phyloP scores from a whole-genome alignment of 2,329 filamentous ascomycete species.

The Diaporthe sp. region DNA sequence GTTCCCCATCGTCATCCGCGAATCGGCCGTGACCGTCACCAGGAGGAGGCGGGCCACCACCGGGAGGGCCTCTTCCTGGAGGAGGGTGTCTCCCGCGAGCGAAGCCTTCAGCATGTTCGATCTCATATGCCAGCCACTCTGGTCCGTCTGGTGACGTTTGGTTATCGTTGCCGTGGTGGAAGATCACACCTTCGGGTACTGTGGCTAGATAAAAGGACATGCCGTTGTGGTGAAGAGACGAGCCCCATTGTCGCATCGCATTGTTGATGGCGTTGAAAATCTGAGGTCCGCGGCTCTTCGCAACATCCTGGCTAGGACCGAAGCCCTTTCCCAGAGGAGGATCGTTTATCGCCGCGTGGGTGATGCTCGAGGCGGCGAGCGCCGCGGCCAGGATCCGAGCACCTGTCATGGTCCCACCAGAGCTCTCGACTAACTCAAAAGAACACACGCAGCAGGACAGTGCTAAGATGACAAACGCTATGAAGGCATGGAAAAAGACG shows the following conservation, averaged over 20 bases:
- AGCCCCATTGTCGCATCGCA: slow-evolving; percentile 81
- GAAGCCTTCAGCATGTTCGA: slow-evolving; percentile 79
- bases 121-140: slow-evolving; percentile 83
- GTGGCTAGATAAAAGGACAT: slow-evolving; percentile 77
- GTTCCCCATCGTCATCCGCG: not conserved
- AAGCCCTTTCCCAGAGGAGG: slow-evolving; percentile 42
- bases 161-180: slow-evolving; percentile 74
- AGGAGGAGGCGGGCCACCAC: slow-evolving; percentile 7
- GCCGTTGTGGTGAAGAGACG: slow-evolving; percentile 80
- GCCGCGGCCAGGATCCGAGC: slow-evolving; percentile 33
- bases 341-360: slow-evolving; percentile 6
- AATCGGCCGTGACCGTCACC: slow-evolving; percentile 12
- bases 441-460: not conserved
- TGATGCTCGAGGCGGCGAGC: slow-evolving; percentile 30
- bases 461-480: not conserved
- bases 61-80: slow-evolving; percentile 23
- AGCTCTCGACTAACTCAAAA: not conserved
- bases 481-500: not conserved
- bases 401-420: slow-evolving; percentile 19
- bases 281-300: slow-evolving; percentile 67
- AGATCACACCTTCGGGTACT: slow-evolving; percentile 72
- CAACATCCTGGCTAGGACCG: slow-evolving; percentile 52
- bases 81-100: slow-evolving; percentile 52
- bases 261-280: slow-evolving; percentile 82
- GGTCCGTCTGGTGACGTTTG: slow-evolving; percentile 62